Conservation (phyloP, 2,329 filamentous ascomycete genomes). For the Cytospora piceicola region DNA sequence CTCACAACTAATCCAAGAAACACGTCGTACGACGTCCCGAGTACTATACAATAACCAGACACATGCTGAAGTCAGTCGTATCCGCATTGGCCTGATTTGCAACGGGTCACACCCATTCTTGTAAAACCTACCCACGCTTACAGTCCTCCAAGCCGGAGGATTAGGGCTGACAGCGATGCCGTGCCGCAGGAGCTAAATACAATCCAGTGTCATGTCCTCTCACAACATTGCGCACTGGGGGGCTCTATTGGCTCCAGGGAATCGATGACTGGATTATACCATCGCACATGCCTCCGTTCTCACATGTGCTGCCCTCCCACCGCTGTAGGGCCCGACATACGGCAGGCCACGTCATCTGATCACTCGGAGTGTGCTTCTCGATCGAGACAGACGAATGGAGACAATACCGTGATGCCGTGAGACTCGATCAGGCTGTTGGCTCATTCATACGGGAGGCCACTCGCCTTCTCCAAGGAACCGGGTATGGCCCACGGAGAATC, state of each 20-base stretch:
- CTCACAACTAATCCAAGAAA: neutral
- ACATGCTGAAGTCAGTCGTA: neutral
- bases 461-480: neutral
- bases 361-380: neutral
- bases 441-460: neutral
- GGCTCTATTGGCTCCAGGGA: neutral
- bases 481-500: neutral
- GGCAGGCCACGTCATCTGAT: conserved; percentile 4
- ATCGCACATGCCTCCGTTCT: neutral
- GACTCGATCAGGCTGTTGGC: neutral
- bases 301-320: neutral
- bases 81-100: neutral
- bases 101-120: neutral
- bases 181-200: neutral
- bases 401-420: neutral
- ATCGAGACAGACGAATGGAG: neutral
- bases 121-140: neutral
- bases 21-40: neutral
- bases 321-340: neutral
- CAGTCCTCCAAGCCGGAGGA: neutral
- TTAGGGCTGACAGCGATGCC: neutral
- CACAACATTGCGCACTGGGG: neutral
- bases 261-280: neutral
- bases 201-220: neutral
- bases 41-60: neutral